Base-by-base conservation (phyloP, 2,329 filamentous ascomycete species). In the Sphaerostilbella broomeana region DNA sequence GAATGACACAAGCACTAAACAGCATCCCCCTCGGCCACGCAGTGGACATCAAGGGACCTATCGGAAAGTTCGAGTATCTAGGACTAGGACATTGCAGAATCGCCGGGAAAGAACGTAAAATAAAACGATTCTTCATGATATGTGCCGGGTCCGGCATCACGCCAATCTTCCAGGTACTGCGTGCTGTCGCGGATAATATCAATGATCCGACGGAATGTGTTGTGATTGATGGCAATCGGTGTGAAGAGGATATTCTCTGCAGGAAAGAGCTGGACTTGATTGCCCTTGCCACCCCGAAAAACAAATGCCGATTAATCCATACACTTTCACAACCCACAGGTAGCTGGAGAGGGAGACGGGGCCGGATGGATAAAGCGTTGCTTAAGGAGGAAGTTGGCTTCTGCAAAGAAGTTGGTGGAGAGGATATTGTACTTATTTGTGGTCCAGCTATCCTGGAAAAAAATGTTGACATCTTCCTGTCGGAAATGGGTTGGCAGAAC, bases 381-480 rank as follows among this genome's bases (percentile, higher is more conserved):
- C 15, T 29, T 13, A 12, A 25, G 12, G 22, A 12, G 15, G 15
- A 13, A 29, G 27, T 29, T 13, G 27, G 27, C 11, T 29, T 13
- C 7, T 29, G 12, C 15, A 29, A 29, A 13, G 7, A 29, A 12
- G 22, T 25, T 12, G 22, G 22, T 25, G 22, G 22, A 8, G 22
- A 25, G 22, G 22, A 25, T 8, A 8, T 25, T 25, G 22, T 25
- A 12, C 9, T 95, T 42, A 70, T 94, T 12, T 95, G 88, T 62
- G 88, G 88, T 2, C 88, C 88, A 0, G 76, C 73, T 49, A 64
- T 80, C 3, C 67, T 95, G 67, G 86, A 94, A 63, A 80, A 78
- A 52, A 77, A 70, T 42, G 78, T 76, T 4, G 72, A 73, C 47
- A 57, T 64, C 31, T 72, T 75, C 18, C 59, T 73, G 8, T 25